phyloP scores from a whole-genome alignment of 805 yeast species.

The Candida caryicola region DNA sequence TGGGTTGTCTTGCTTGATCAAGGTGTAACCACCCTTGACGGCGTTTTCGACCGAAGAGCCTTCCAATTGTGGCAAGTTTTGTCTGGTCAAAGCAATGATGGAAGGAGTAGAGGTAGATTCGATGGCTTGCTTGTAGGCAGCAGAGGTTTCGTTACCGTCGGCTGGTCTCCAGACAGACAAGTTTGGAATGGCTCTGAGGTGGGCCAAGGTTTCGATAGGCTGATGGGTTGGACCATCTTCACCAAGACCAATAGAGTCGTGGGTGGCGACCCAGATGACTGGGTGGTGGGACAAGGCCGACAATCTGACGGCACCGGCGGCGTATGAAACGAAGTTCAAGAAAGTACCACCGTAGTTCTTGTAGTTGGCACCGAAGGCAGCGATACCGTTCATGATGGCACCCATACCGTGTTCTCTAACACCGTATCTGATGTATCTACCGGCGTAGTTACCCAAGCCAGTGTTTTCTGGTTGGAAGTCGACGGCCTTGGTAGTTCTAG shows the following conservation, averaged over 20 bases:
- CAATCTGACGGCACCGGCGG: slow-evolving; percentile 84
- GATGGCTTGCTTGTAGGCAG: slow-evolving; percentile 70
- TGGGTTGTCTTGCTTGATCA: slow-evolving; percentile 52
- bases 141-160: slow-evolving; percentile 86
- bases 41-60: slow-evolving; percentile 93
- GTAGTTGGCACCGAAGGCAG: slow-evolving; percentile 84
- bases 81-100: slow-evolving; percentile 77
- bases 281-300: slow-evolving; percentile 83
- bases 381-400: slow-evolving; percentile 95
- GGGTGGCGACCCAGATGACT: slow-evolving; percentile 84
- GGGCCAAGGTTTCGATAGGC: slow-evolving; percentile 86
- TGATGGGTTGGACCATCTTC: slow-evolving; percentile 95
- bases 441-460: slow-evolving; percentile 79
- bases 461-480: slow-evolving; percentile 90
- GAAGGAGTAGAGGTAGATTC: slow-evolving; percentile 65
- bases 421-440: slow-evolving; percentile 96
- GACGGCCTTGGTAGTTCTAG: slow-evolving; percentile 77
- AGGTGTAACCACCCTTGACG: slow-evolving; percentile 88
- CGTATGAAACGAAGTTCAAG: slow-evolving; percentile 85
- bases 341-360: slow-evolving; percentile 96
- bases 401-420: slow-evolving; percentile 99
- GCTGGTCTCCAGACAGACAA: slow-evolving; percentile 89
- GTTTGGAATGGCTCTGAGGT: slow-evolving; percentile 82
- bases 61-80: slow-evolving; percentile 87
- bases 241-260: slow-evolving; percentile 87